Evolutionary conservation across 2,329 filamentous ascomycete genomes (phyloP).

Genomic region (Phoma herbarum): DNA sequence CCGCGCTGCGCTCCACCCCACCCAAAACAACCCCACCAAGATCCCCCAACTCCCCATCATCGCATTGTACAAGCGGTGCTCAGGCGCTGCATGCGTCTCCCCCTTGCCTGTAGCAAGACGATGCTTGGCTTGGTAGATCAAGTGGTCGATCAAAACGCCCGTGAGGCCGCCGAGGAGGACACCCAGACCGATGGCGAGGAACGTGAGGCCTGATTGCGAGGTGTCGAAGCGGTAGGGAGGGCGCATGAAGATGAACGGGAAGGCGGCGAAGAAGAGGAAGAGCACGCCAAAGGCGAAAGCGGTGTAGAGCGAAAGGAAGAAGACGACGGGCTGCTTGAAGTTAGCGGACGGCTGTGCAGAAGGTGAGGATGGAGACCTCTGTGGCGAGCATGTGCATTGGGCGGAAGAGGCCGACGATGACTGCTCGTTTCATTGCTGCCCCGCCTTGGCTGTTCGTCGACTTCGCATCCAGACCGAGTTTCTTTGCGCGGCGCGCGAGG

Average conservation of each 20-base stretch:
- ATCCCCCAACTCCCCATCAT: slow-evolving; percentile 66
- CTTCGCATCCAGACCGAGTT: slow-evolving; percentile 37
- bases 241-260: slow-evolving; percentile 45
- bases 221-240: slow-evolving; percentile 42
- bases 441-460: not conserved
- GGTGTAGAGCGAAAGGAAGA: slow-evolving; percentile 48
- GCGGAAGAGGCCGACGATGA: slow-evolving; percentile 57
- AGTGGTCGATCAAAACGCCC: slow-evolving; percentile 47
- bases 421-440: slow-evolving; percentile 30
- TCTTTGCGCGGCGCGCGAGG: slow-evolving; percentile 50
- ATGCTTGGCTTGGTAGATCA: slow-evolving; percentile 49
- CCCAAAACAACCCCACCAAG: slow-evolving; percentile 67
- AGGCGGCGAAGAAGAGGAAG: slow-evolving; percentile 49
- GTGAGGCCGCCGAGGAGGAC: slow-evolving; percentile 40
- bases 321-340: slow-evolving; percentile 40
- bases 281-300: slow-evolving; percentile 48
- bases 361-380: slow-evolving; percentile 29
- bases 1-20: slow-evolving; percentile 63
- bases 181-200: slow-evolving; percentile 47
- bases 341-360: slow-evolving; percentile 1
- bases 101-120: slow-evolving; percentile 39
- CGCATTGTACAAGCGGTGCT: slow-evolving; percentile 66
- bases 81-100: slow-evolving; percentile 55
- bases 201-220: slow-evolving; percentile 44
- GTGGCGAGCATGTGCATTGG: slow-evolving; percentile 59